Base-by-base conservation (phyloP, 768 basidiomycete species). In the Clavulina sp. region DNA sequence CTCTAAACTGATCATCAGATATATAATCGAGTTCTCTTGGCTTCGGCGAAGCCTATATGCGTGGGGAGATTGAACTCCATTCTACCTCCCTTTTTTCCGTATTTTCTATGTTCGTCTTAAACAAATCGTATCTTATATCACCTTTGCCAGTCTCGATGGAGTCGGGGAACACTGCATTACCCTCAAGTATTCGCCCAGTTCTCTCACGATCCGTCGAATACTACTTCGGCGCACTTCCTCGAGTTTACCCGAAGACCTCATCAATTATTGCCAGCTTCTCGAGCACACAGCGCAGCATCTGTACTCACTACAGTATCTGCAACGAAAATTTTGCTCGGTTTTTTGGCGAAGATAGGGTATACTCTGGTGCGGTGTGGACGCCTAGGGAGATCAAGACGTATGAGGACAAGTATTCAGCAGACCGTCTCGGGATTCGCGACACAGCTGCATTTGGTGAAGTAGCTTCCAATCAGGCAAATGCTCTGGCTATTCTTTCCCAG, bases 341-440 rank as follows among this genome's bases (percentile, higher is more conserved):
- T 52, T 59, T 64, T 48, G 61, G 60, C 29, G 53, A 58, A 34
- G 68, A 69, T 51, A 70, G 69, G 69, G 68, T 64, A 24, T 71
- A 70, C 56, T 66, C 65, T 6, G 66, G 65, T 52, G 67, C 61
- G 16, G 63, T 70, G 57, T 70, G 63, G 43, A 24, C 13, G 55
- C 56, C n/a, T n/a, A n/a, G n/a, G n/a, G n/a, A n/a, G n/a, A n/a
- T n/a, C n/a, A n/a, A n/a, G n/a, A n/a, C n/a, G n/a, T n/a, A n/a
- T n/a, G n/a, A n/a, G n/a, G n/a, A n/a, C n/a, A n/a, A n/a, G n/a
- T n/a, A n/a, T n/a, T n/a, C n/a, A n/a, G n/a, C n/a, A n/a, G n/a
- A n/a, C n/a, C n/a, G n/a, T n/a, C n/a, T n/a, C n/a, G n/a, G n/a
- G n/a, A n/a, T n/a, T n/a, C n/a, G n/a, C n/a, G n/a, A n/a, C n/a